Evolutionary conservation across 768 basidiomycete genomes (phyloP).

Genomic region (Lactifluus subvellereus): DNA sequence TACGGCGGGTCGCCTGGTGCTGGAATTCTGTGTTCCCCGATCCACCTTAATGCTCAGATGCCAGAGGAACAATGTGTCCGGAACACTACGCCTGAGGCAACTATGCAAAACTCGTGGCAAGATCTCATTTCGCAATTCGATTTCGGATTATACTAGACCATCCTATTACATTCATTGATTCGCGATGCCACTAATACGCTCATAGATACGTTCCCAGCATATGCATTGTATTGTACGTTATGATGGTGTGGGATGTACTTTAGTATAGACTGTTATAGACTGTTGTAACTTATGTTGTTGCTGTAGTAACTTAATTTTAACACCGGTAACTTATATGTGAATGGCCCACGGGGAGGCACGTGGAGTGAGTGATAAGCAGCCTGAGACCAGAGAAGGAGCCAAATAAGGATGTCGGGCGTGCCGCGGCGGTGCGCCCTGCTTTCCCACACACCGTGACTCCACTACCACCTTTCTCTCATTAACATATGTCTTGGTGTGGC

Average conservation of each 20-base stretch:
- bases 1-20: conserved; percentile 11
- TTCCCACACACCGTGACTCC: conserved; percentile 16
- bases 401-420: neutral
- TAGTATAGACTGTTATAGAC: no score
- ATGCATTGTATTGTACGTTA: neutral
- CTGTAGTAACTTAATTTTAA: no score
- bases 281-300: no score
- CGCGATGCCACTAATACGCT: neutral
- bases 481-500: conserved; percentile 14
- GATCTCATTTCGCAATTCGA: conserved; percentile 34
- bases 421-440: neutral
- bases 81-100: conserved; percentile 36
- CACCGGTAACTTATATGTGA: no score
- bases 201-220: neutral
- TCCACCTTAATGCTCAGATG: conserved; percentile 14
- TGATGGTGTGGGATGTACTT: no score
- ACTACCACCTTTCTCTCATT: neutral
- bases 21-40: conserved; percentile 15
- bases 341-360: no score
- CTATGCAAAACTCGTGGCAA: conserved; percentile 23
- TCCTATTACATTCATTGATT: neutral
- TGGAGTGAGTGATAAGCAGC: no score
- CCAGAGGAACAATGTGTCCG: conserved; percentile 7
- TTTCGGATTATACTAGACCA: conserved; percentile 26
- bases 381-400: no score